These are phyloP conservation scores for Aaosphaeria pasadenensis DNA, from an alignment of 2,329 filamentous ascomycete species.

Conservation along the genomic window DNA sequence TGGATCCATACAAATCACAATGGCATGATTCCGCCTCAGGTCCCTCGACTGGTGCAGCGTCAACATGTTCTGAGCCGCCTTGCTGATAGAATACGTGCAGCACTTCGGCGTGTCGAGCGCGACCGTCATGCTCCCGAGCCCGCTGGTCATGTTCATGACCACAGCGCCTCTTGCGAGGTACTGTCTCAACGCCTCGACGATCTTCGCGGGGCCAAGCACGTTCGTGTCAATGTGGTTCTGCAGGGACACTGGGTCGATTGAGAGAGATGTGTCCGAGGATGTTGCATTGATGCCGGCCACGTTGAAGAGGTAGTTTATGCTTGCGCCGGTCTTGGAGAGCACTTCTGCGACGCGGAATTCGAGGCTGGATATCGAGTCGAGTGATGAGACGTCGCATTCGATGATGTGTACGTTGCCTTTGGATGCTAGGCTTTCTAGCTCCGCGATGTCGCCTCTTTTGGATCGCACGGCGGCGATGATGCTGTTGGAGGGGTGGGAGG, in stretches of 20 bases:
- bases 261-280: constrained; percentile 37
- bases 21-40: constrained; percentile 32
- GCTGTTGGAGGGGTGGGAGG: constrained; percentile 27
- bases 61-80: constrained; percentile 45
- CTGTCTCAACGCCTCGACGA: constrained; percentile 37
- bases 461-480: constrained; percentile 42
- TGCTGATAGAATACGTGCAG: constrained; percentile 42
- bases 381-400: constrained; percentile 37
- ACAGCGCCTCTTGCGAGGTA: constrained; percentile 28
- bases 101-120: constrained; percentile 31
- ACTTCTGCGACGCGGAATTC: constrained; percentile 33
- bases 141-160: constrained; percentile 35
- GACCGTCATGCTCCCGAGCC: constrained; percentile 30
- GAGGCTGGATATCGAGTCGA: constrained; percentile 32
- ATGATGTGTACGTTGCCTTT: constrained; percentile 37
- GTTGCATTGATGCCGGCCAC: constrained; percentile 43
- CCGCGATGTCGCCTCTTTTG: constrained; percentile 22
- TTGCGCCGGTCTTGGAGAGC: constrained; percentile 28
- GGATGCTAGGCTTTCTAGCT: constrained; percentile 22
- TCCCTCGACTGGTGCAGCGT: constrained; percentile 41
- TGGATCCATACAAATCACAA: constrained; percentile 43
- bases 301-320: constrained; percentile 43
- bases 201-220: constrained; percentile 48
- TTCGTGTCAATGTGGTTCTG: constrained; percentile 44
- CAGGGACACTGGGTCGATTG: constrained; percentile 37